Base-by-base conservation (phyloP, 345 rosid genomes). In the Arabidopsis suecica region DNA sequence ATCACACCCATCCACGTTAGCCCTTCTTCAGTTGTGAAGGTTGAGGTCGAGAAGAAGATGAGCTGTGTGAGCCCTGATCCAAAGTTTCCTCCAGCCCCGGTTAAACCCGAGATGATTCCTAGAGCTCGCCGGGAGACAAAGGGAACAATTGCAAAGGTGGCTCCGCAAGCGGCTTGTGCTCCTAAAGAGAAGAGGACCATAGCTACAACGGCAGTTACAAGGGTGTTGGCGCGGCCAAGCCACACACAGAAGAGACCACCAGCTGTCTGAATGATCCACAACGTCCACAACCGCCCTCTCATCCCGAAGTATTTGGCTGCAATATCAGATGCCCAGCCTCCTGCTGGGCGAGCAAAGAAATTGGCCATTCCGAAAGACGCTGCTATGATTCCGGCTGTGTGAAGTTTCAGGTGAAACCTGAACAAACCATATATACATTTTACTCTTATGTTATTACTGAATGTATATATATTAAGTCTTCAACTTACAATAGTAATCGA, bases 291-390 rank as follows among this genome's bases (percentile, higher is more conserved):
- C 9, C 88, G 47, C 41, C 88, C 87, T 9, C 87, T 80, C 90
- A 87, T 87, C 0, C 90, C 90, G 10, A 84, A 83, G 9, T 20
- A 20, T 20, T 20, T 28, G 32, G 87, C 87, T 0, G 84, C 76
- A 2, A 78, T 2, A 63, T 83, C 90, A 1, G 90, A 87, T 18
- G 79, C 47, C 0, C 42, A 82, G 20, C 88, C 88, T 7, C 91
- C 87, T 11, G 82, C 36, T 37, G 88, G 88, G 6, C 88, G 91
- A 3, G 88, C 79, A 32, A 84, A 76, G 61, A 86, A 62, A 64
- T 86, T 86, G 12, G 90, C 90, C 85, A 86, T 81, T 1, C 88
- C 91, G 7, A 87, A 87, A 6, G 61, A 76, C 28, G 91, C 88
- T 2, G 87, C 88, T 65, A 87, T 79, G 38, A 83, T 79, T 14